A percentile compares a stretch with the other conserved stretches of the same genome.
Evolutionary conservation across 1,284 basidiomycete genomes (phyloP).

Genomic region (Paramarasmius palmivorus): DNA sequence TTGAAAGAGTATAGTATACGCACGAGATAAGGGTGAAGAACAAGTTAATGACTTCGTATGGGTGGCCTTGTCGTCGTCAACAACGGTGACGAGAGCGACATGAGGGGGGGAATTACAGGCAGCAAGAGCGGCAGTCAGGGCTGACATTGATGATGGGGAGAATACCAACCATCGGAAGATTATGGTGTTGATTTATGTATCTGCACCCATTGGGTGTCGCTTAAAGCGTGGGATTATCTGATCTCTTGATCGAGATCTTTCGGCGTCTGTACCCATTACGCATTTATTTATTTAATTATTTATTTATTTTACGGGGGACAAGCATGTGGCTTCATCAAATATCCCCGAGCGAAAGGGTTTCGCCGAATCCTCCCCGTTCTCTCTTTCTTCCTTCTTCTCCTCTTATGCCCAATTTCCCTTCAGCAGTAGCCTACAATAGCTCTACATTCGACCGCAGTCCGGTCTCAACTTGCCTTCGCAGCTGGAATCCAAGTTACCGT

Average conservation of each 20-base stretch:
- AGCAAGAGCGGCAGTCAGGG: constrained; percentile 1
- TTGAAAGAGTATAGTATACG: background rate
- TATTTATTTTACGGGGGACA: constrained; percentile 5
- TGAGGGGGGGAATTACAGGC: constrained; percentile 2
- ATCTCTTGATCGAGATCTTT: constrained; percentile 1
- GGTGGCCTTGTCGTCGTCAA: background rate
- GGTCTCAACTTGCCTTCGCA: too few relatives aligned
- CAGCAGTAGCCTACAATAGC: too few relatives aligned
- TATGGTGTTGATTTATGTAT: background rate
- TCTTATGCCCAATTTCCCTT: too few relatives aligned
- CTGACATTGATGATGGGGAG: constrained; percentile 3
- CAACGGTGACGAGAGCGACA: background rate
- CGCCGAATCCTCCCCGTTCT: background rate
- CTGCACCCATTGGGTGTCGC: too few relatives aligned
- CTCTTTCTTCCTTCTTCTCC: too few relatives aligned
- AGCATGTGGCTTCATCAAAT: too few relatives aligned
- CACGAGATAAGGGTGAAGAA: background rate
- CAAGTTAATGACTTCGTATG: constrained; percentile 1
- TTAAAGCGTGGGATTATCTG: too few relatives aligned
- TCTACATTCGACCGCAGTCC: too few relatives aligned
- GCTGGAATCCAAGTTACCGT: too few relatives aligned
- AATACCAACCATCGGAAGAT: background rate
- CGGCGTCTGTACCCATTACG: too few relatives aligned
- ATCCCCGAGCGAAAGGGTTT: too few relatives aligned
- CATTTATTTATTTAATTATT: background rate